These are phyloP conservation scores for Fonsecaea monophora DNA, from an alignment of 2,329 filamentous ascomycete species.

Conservation along the genomic window DNA sequence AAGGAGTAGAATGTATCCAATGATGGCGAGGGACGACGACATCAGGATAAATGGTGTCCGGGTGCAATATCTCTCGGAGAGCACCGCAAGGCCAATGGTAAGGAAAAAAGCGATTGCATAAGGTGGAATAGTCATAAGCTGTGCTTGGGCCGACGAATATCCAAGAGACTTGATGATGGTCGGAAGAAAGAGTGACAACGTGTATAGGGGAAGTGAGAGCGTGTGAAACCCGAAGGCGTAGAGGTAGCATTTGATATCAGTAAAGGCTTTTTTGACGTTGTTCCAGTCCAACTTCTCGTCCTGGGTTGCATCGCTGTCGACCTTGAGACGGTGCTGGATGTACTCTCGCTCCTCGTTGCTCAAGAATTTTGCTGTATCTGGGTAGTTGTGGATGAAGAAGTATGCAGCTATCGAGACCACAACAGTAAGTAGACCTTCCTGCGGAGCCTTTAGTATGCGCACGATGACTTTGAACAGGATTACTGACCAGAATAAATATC, in stretches of 20 bases:
- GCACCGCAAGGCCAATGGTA: conserved; percentile 64
- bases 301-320: conserved; percentile 72
- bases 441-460: conserved; percentile 2
- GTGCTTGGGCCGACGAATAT: conserved; percentile 51
- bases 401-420: conserved; percentile 53
- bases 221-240: conserved; percentile 76
- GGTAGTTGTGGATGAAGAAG: conserved; percentile 53
- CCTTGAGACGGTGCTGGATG: conserved; percentile 68
- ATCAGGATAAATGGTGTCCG: conserved; percentile 70
- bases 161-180: conserved; percentile 54
- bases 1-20: conserved; percentile 69
- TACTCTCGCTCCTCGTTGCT: conserved; percentile 61
- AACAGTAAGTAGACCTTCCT: conserved; percentile 72
- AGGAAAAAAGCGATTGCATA: conserved; percentile 68
- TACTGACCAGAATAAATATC: conserved; percentile 63
- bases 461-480: not conserved
- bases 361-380: conserved; percentile 51
- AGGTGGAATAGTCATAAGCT: conserved; percentile 68
- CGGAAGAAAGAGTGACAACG: conserved; percentile 50
- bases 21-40: conserved; percentile 62
- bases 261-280: conserved; percentile 68
- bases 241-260: conserved; percentile 74
- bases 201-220: conserved; percentile 66
- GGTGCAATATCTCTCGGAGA: conserved; percentile 64
- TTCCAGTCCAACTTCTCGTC: conserved; percentile 73